Percentiles rank a stretch among this genome's conserved stretches.
phyloP scores from a whole-genome alignment of 306 rosid genomes.

The Cicer cuneatum region DNA sequence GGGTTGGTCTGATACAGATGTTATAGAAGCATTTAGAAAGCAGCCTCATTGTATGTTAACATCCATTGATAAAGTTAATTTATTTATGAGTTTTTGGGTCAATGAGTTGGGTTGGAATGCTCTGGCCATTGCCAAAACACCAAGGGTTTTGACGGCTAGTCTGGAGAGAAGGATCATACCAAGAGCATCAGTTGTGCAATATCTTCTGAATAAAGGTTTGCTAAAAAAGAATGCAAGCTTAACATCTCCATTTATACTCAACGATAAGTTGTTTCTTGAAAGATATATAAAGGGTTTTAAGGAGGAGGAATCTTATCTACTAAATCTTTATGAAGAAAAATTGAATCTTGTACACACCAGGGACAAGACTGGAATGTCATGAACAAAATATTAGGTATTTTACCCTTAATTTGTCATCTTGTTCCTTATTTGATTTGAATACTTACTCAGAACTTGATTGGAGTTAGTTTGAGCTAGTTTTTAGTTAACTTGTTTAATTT shows the following conservation, averaged over 20 bases:
- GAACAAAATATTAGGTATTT: neutral
- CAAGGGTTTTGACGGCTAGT: slow-evolving; percentile 29
- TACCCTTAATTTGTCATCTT: neutral
- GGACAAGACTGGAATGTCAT: neutral
- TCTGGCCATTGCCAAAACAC: neutral
- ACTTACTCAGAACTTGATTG: neutral
- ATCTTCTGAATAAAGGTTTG: slow-evolving; percentile 49
- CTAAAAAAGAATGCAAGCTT: slow-evolving; percentile 13
- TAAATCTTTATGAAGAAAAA: neutral
- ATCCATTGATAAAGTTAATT: slow-evolving; percentile 49
- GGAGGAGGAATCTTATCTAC: neutral
- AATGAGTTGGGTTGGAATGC: slow-evolving; percentile 47
- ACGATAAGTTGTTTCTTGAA: slow-evolving; percentile 28
- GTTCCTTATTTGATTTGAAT: neutral
- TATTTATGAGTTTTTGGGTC: slow-evolving; percentile 50
- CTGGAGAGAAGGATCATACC: slow-evolving; percentile 55
- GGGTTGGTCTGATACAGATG: slow-evolving; percentile 64
- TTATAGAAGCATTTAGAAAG: slow-evolving; percentile 46
- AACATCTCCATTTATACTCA: neutral
- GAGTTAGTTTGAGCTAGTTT: neutral
- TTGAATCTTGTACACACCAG: neutral
- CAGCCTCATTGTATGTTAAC: slow-evolving; percentile 49
- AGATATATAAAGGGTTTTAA: slow-evolving; percentile 26
- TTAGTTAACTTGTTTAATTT: neutral
- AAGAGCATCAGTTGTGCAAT: slow-evolving; percentile 43